Evolutionary conservation across 768 basidiomycete species (phyloP).

Genomic region (Mrakia hoshinonis): DNA sequence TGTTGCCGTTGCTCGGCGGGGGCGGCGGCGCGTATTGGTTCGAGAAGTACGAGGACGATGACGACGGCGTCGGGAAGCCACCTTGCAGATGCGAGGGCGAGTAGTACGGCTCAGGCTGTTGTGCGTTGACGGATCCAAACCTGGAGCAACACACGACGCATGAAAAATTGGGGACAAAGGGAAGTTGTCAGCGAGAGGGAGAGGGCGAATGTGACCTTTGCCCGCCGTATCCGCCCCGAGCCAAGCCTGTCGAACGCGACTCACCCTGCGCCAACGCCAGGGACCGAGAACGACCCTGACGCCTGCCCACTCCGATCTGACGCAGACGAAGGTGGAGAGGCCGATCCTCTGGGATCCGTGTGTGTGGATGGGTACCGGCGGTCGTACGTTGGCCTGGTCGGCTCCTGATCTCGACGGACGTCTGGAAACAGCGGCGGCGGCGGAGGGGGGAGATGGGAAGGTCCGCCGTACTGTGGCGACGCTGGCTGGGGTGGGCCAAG

Average conservation of each 20-base stretch:
- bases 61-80: not conserved
- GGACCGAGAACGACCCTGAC: not conserved
- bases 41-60: conserved; percentile 11
- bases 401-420: not conserved
- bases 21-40: not conserved
- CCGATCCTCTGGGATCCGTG: not conserved
- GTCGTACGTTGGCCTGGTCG: not conserved
- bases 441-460: not conserved
- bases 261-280: not conserved
- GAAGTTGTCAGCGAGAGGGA: not conserved
- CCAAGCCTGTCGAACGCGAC: not conserved
- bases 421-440: not conserved
- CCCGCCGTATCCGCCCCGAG: not conserved
- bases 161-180: not conserved
- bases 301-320: not conserved
- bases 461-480: not conserved
- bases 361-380: not conserved
- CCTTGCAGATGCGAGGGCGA: not conserved
- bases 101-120: conserved; percentile 3
- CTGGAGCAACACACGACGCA: not conserved
- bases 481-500: not conserved
- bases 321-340: not conserved
- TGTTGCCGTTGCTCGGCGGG: not conserved
- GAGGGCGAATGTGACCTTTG: not conserved
- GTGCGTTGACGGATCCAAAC: not conserved